Conservation (phyloP, 192 early-diverging fungal species). For the Kappamyces sp. region DNA sequence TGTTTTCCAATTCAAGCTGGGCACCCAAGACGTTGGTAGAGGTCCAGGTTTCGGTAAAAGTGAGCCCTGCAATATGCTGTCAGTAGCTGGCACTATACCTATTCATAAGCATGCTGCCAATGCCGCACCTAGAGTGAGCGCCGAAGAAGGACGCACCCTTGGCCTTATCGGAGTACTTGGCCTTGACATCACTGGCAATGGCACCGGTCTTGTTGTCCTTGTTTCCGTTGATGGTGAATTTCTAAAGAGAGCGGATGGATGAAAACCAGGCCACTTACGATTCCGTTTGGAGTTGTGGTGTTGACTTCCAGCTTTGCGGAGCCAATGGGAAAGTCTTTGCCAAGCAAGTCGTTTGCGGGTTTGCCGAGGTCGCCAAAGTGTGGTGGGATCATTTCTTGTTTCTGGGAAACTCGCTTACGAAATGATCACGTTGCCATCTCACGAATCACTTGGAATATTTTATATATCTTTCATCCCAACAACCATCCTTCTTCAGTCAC, state of each 20-base stretch:
- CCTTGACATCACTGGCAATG: conserved; percentile 95
- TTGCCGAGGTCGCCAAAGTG: conserved; percentile 93
- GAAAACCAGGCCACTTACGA: conserved; percentile 58
- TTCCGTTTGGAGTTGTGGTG: conserved; percentile 91
- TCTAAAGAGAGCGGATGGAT: conserved; percentile 38
- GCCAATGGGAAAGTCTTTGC: conserved; percentile 95
- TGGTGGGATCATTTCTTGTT: conserved; percentile 53
- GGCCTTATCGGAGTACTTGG: conserved; percentile 93
- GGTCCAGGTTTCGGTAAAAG: conserved; percentile 96
- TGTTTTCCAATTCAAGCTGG: conserved; percentile 89
- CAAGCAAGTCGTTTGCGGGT: conserved; percentile 86
- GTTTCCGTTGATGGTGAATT: conserved; percentile 88
- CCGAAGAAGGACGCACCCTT: conserved; percentile 50
- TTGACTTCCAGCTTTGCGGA: conserved; percentile 95
- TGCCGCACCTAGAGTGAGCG: not conserved
- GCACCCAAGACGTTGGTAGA: conserved; percentile 86
- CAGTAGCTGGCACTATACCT: not conserved
- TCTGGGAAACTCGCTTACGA: too few relatives aligned
- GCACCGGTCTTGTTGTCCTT: conserved; percentile 93
- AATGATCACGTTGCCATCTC: too few relatives aligned
- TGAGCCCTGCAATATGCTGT: conserved; percentile 39
- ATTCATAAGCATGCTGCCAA: conserved; percentile 5
- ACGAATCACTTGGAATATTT: too few relatives aligned
- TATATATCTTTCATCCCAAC: too few relatives aligned
- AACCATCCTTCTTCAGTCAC: conserved; percentile 41